Evolutionary conservation across 768 basidiomycete genomes (phyloP).

Genomic region (Trichaptum fuscoviolaceum): DNA sequence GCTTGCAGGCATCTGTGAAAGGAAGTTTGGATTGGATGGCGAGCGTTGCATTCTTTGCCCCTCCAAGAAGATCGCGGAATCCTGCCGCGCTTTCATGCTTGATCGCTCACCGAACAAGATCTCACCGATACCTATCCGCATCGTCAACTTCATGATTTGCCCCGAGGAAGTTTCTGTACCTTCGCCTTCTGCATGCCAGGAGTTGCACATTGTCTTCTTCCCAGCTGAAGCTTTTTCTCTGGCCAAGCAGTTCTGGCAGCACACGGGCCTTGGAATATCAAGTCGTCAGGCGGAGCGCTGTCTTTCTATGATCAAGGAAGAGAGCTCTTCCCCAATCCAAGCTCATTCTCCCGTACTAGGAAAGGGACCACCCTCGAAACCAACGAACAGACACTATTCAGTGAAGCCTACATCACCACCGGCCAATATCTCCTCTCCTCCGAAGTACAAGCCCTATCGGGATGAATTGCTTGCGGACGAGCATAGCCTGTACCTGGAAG

Average conservation of each 20-base stretch:
- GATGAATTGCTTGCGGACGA: conserved; percentile 54
- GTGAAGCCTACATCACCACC: conserved; percentile 25
- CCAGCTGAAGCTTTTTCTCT: conserved; percentile 50
- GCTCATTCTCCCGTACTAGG: conserved; percentile 19
- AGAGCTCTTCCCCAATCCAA: conserved; percentile 12
- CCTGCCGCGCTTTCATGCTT: conserved; percentile 71
- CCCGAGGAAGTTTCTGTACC: conserved; percentile 42
- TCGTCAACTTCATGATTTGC: conserved; percentile 68
- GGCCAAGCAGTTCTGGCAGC: conserved; percentile 96
- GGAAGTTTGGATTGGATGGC: conserved; percentile 65
- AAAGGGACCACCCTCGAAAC: conserved; percentile 27
- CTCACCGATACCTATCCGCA: conserved; percentile 42
- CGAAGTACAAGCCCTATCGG: conserved; percentile 10
- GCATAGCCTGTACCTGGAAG: conserved; percentile 77
- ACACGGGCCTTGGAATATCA: conserved; percentile 85
- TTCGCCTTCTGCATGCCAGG: conserved; percentile 32
- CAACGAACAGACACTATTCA: conserved; percentile 56
- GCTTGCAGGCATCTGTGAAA: conserved; percentile 74
- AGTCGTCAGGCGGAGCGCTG: conserved; percentile 83
- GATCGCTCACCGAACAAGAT: conserved; percentile 40
- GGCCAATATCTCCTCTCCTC: conserved; percentile 11
- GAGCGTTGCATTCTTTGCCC: conserved; percentile 82
- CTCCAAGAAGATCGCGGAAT: conserved; percentile 63
- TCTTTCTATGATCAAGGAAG: conserved; percentile 61
- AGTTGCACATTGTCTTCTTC: conserved; percentile 82